Evolutionary conservation across 139 green algal genomes (phyloP).

Genomic region (Micractinium conductrix): DNA sequence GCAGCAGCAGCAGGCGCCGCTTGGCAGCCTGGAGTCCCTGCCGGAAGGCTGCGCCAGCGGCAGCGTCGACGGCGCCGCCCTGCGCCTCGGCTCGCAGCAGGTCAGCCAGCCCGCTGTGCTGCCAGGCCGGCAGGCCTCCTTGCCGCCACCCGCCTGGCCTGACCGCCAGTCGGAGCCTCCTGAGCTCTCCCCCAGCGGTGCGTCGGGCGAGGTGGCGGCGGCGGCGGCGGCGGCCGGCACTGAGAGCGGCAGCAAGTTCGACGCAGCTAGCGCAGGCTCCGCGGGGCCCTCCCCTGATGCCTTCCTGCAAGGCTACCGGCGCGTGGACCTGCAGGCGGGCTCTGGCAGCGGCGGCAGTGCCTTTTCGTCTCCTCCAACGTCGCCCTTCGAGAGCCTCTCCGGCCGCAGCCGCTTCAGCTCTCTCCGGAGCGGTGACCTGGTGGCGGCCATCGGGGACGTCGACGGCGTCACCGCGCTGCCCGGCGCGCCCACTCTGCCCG

Average conservation of each 20-base stretch:
- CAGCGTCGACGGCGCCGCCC: neutral
- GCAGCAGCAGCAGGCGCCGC: neutral
- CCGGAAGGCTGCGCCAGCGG: neutral
- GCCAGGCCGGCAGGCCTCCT: too few species aligned
- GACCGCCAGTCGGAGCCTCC: neutral
- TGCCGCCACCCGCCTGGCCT: neutral
- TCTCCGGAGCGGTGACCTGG: neutral
- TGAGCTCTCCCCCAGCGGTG: neutral
- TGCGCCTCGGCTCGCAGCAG: neutral
- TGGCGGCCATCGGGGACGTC: neutral
- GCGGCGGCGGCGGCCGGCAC: neutral
- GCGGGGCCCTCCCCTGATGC: too few species aligned
- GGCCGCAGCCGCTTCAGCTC: neutral
- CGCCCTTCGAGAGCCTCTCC: neutral
- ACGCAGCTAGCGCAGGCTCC: too few species aligned
- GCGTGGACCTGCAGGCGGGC: neutral
- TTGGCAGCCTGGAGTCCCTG: neutral
- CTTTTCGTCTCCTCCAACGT: neutral
- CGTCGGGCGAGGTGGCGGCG: neutral
- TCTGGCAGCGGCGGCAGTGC: conserved; percentile 1
- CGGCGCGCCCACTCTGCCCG: conserved; percentile 6
- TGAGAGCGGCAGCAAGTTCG: neutral
- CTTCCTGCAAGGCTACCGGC: too few species aligned
- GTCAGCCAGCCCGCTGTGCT: neutral
- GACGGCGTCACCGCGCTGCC: neutral